Evolutionary conservation across 1,284 basidiomycete species (phyloP).

Genomic region (Blastosporella zonata): DNA sequence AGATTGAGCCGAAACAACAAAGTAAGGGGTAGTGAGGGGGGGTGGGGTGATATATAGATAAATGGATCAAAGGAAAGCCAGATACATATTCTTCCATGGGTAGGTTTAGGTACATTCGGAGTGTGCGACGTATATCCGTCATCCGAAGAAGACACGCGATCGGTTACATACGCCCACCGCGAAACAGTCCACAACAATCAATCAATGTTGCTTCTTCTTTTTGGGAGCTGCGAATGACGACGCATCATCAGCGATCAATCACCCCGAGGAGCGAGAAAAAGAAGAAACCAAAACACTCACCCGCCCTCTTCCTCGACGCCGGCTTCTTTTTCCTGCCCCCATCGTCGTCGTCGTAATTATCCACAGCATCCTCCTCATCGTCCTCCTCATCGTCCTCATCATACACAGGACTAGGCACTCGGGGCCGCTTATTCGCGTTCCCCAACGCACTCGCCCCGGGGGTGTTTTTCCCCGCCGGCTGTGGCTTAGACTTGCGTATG

Average conservation of each 20-base stretch:
- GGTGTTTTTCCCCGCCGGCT: constrained; percentile 6
- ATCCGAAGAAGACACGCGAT: background rate
- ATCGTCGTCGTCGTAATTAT: constrained; percentile 8
- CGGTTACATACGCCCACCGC: background rate
- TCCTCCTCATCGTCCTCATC: constrained; percentile 15
- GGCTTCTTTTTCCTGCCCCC: constrained; percentile 12
- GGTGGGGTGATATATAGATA: background rate
- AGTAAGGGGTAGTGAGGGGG: too few relatives aligned
- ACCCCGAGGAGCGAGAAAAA: background rate
- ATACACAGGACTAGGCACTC: constrained; percentile 7
- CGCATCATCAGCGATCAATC: background rate
- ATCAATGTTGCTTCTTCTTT: constrained; percentile 31
- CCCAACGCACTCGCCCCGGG: constrained; percentile 9
- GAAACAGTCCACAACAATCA: background rate
- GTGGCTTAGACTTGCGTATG: constrained; percentile 26
- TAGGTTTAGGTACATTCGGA: background rate
- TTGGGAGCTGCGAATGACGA: constrained; percentile 22
- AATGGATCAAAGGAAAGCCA: background rate
- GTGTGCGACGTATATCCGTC: background rate
- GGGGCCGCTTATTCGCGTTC: constrained; percentile 15
- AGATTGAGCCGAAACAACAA: too few relatives aligned
- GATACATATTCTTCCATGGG: background rate
- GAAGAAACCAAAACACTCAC: constrained; percentile 4
- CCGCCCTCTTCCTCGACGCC: constrained; percentile 3
- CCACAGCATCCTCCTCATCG: constrained; percentile 1